These are phyloP conservation scores for Esteya vermicola DNA, from an alignment of 2,329 filamentous ascomycete genomes.

Conservation along the genomic window DNA sequence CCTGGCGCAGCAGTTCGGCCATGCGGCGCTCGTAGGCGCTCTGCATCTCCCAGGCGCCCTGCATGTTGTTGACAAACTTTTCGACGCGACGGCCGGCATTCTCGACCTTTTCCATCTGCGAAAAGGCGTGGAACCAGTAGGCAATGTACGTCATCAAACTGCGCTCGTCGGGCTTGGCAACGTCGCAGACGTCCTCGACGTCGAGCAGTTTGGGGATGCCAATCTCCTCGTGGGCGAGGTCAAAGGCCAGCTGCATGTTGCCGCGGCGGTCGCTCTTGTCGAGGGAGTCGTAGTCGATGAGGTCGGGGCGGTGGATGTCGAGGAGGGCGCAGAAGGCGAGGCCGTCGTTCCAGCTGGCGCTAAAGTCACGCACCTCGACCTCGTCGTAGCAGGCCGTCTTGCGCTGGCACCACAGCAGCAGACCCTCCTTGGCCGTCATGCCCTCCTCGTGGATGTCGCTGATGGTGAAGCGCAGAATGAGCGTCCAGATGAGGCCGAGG, in stretches of 20 bases:
- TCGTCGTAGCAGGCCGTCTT: slow-evolving; percentile 98
- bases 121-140: slow-evolving; percentile 99
- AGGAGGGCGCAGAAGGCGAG: slow-evolving; percentile 91
- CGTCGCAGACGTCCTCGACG: slow-evolving; percentile 95
- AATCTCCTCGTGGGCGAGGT: slow-evolving; percentile 90
- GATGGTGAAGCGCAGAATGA: slow-evolving; percentile 96
- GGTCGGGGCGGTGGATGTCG: slow-evolving; percentile 90
- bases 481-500: slow-evolving; percentile 90
- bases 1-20: slow-evolving; percentile 62
- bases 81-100: slow-evolving; percentile 92
- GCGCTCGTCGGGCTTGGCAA: slow-evolving; percentile 87
- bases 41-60: slow-evolving; percentile 99
- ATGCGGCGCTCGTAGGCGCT: slow-evolving; percentile 88
- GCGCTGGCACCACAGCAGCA: slow-evolving; percentile 92
- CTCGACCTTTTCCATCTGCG: slow-evolving; percentile 96
- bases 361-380: slow-evolving; percentile 91
- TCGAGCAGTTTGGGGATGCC: slow-evolving; percentile 92
- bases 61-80: slow-evolving; percentile 98
- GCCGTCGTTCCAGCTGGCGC: slow-evolving; percentile 91
- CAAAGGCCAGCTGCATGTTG: slow-evolving; percentile 97
- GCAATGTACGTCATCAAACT: slow-evolving; percentile 99
- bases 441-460: slow-evolving; percentile 98
- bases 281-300: slow-evolving; percentile 91
- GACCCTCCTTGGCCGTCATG: slow-evolving; percentile 90
- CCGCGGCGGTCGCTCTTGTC: slow-evolving; percentile 90